These are phyloP conservation scores for Lasiodiplodia citricola DNA, from an alignment of 2,329 filamentous ascomycete genomes.

Conservation along the genomic window DNA sequence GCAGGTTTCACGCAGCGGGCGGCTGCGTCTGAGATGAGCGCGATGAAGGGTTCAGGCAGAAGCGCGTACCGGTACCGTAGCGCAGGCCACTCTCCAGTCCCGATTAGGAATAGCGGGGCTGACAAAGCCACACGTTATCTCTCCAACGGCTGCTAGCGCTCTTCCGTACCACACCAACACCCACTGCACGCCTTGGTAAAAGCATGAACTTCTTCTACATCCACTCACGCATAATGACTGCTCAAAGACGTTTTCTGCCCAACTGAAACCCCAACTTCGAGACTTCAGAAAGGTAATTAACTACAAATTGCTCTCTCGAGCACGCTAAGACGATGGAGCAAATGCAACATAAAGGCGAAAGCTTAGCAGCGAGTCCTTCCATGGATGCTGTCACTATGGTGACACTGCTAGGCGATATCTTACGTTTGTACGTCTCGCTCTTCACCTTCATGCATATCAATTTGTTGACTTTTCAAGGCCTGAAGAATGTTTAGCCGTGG, in stretches of 20 bases:
- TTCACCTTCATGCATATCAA: background rate
- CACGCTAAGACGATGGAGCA: background rate
- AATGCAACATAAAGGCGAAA: background rate
- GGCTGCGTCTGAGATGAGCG: background rate
- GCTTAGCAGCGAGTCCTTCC: background rate
- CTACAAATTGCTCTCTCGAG: background rate
- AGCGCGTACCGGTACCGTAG: background rate
- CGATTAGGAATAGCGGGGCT: background rate
- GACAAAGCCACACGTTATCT: background rate
- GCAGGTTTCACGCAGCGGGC: background rate
- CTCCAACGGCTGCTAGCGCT: background rate
- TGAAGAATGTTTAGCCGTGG: slow-evolving; percentile 40
- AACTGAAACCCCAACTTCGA: background rate
- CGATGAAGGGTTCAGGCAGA: background rate
- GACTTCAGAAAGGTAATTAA: background rate
- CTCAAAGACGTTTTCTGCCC: background rate
- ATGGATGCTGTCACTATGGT: slow-evolving; percentile 32
- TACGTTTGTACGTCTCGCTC: slow-evolving; percentile 34
- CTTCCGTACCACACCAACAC: background rate
- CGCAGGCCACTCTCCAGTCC: background rate
- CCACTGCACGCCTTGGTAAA: too few species aligned
- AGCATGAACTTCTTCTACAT: background rate
- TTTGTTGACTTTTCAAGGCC: slow-evolving; percentile 27
- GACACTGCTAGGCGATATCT: slow-evolving; percentile 37
- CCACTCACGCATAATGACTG: background rate